Percentiles rank a stretch among this genome's conserved stretches.
Evolutionary conservation across 2,329 filamentous ascomycete genomes (phyloP).

Genomic region (Didymella exigua): DNA sequence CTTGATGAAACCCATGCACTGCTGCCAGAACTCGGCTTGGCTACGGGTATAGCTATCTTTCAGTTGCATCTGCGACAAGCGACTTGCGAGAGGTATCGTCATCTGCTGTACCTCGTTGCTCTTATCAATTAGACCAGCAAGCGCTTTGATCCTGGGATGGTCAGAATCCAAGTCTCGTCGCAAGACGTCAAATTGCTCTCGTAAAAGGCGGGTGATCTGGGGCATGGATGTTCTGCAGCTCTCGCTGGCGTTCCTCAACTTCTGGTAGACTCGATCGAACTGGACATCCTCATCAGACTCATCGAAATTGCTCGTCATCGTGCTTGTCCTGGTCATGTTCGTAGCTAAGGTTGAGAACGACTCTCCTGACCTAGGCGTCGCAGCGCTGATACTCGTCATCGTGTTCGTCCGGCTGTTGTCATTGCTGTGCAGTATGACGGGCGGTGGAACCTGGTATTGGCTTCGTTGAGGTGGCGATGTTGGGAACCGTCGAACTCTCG

Average conservation of each 20-base stretch:
- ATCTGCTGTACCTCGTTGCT: conserved; percentile 74
- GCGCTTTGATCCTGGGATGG: conserved; percentile 41
- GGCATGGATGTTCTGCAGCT: conserved; percentile 75
- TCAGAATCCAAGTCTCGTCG: conserved; percentile 42
- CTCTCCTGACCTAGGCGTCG: conserved; percentile 82
- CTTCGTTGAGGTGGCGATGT: conserved; percentile 43
- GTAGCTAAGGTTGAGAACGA: conserved; percentile 69
- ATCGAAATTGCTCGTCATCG: conserved; percentile 66
- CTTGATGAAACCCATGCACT: conserved; percentile 76
- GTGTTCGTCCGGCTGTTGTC: conserved; percentile 61
- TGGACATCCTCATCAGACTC: conserved; percentile 74
- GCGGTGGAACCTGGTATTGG: conserved; percentile 42
- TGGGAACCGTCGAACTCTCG: conserved; percentile 40
- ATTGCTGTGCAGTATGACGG: conserved; percentile 52
- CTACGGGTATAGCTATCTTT: conserved; percentile 79
- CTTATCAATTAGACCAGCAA: conserved; percentile 69
- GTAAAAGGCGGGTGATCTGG: conserved; percentile 41
- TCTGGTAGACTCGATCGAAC: conserved; percentile 83
- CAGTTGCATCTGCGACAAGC: conserved; percentile 79
- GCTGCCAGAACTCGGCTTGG: conserved; percentile 66
- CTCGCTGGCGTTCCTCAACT: conserved; percentile 74
- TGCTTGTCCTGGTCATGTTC: conserved; percentile 52
- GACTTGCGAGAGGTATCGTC: conserved; percentile 72
- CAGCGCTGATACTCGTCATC: conserved; percentile 54
- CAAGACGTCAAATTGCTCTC: conserved; percentile 36